Percentiles rank a stretch among this genome's conserved stretches.
These are phyloP conservation scores for Scorias spongiosa DNA, from an alignment of 2,329 filamentous ascomycete genomes.

Conservation along the genomic window DNA sequence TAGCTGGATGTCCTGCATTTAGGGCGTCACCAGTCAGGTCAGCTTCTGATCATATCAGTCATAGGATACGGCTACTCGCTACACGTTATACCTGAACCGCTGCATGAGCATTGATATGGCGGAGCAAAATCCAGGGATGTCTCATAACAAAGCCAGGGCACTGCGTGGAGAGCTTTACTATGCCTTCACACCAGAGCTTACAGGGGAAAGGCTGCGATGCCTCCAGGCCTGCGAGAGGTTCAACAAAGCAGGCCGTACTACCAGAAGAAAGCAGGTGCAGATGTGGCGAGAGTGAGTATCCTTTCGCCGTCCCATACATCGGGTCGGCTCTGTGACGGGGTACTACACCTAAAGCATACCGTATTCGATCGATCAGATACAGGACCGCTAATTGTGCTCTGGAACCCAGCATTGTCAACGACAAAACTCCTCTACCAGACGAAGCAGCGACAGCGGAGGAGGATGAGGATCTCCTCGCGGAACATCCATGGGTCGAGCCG, in stretches of 20 bases:
- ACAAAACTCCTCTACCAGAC: conserved; percentile 49
- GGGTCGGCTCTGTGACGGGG: too few species aligned
- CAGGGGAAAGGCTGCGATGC: conserved; percentile 48
- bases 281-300: conserved; percentile 55
- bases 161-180: conserved; percentile 47
- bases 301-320: conserved; percentile 1
- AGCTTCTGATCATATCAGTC: too few species aligned
- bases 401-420: conserved; percentile 41
- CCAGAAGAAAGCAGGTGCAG: conserved; percentile 47
- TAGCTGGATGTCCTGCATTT: too few species aligned
- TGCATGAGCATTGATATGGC: not conserved
- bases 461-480: conserved; percentile 48
- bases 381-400: not conserved
- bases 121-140: conserved; percentile 5
- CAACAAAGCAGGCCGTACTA: conserved; percentile 46
- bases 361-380: too few species aligned
- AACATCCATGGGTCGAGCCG: conserved; percentile 53
- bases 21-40: too few species aligned
- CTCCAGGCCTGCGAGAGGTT: conserved; percentile 45
- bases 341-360: not conserved
- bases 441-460: conserved; percentile 40
- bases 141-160: conserved; percentile 20
- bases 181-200: conserved; percentile 55
- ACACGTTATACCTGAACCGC: too few species aligned
- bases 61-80: too few species aligned